phyloP scores from a whole-genome alignment of 352 stramenopile genomes.

The Blastocystis sp. region DNA sequence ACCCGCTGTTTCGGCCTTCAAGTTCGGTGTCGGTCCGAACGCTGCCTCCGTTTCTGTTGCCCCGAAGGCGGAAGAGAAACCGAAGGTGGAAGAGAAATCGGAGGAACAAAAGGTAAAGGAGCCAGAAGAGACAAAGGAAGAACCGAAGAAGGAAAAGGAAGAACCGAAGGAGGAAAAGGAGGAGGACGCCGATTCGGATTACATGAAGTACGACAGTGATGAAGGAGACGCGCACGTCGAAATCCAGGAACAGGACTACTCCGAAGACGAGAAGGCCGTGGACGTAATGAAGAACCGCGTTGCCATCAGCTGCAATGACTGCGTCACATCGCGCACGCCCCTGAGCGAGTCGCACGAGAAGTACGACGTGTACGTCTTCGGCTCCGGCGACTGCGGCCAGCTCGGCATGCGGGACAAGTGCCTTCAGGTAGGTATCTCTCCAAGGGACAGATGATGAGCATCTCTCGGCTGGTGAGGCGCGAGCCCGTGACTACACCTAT shows the following conservation, averaged over 20 bases:
- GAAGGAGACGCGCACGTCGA: background rate
- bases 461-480: constrained; percentile 61
- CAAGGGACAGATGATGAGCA: constrained; percentile 16
- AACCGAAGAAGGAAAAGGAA: background rate
- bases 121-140: background rate
- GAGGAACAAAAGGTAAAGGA: background rate
- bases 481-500: background rate
- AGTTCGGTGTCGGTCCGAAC: constrained; percentile 12
- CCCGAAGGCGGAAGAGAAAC: background rate
- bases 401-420: constrained; percentile 11
- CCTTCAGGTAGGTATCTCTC: constrained; percentile 23
- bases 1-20: background rate
- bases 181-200: background rate
- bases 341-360: constrained; percentile 21
- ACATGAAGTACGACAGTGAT: constrained; percentile 40
- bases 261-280: constrained; percentile 21
- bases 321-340: background rate
- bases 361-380: constrained; percentile 59
- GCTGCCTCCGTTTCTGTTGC: background rate
- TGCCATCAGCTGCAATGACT: background rate
- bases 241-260: constrained; percentile 5
- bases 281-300: constrained; percentile 18
- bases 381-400: constrained; percentile 44
- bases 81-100: no score
- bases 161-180: background rate